These are phyloP conservation scores for Fraxinus excelsior DNA, from an alignment of 257 asterid species.

Conservation along the genomic window DNA sequence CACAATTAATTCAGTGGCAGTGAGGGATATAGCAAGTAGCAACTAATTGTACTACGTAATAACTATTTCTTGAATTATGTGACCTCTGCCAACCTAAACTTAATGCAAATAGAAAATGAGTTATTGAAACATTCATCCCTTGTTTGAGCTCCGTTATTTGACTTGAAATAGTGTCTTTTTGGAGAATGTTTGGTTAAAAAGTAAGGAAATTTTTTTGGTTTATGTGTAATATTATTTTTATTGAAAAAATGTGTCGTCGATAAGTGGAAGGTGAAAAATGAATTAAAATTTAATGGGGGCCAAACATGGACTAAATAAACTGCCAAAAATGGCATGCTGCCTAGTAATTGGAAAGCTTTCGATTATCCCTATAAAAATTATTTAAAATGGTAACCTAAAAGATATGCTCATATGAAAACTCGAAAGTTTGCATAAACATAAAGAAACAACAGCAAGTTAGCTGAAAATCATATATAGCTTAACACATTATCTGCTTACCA, in stretches of 20 bases:
- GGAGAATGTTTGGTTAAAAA: too few species aligned
- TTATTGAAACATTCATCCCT: slow-evolving; percentile 31
- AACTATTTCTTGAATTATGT: slow-evolving; percentile 21
- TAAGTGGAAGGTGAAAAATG: too few species aligned
- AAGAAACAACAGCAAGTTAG: not conserved
- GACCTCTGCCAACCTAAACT: slow-evolving; percentile 24
- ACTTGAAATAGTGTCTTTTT: too few species aligned
- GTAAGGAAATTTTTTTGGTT: too few species aligned
- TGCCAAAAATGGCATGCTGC: not conserved
- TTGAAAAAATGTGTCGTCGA: too few species aligned
- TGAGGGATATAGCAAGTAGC: too few species aligned
- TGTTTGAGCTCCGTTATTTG: too few species aligned
- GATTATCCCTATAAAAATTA: not conserved
- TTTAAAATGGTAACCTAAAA: not conserved
- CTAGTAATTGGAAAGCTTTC: not conserved
- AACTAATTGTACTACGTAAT: not conserved
- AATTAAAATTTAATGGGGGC: too few species aligned
- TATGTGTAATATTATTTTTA: too few species aligned
- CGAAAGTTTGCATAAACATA: not conserved
- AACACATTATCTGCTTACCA: not conserved
- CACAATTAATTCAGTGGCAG: not conserved
- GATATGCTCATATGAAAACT: not conserved
- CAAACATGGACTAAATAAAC: too few species aligned
- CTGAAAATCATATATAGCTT: not conserved
- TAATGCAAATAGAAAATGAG: slow-evolving; percentile 20